These are phyloP conservation scores for Pseudocercospora musae DNA, from an alignment of 2,329 filamentous ascomycete genomes.

Conservation along the genomic window DNA sequence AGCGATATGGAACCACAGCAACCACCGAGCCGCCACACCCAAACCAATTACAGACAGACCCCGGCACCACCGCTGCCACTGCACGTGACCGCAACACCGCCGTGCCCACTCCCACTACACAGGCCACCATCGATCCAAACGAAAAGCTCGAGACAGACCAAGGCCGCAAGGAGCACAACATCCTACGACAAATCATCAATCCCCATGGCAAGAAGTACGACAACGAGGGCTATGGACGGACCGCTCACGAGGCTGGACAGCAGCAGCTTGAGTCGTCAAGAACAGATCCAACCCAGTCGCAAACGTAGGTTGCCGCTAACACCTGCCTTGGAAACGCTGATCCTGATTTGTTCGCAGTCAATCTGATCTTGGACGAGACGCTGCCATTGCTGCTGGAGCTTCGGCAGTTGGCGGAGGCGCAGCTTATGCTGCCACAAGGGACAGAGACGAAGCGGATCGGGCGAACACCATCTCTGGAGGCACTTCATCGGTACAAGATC, in stretches of 20 bases:
- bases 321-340: neutral
- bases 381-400: slow-evolving; percentile 30
- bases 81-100: slow-evolving; percentile 4
- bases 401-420: slow-evolving; percentile 19
- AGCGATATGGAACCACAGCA: slow-evolving; percentile 17
- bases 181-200: slow-evolving; percentile 25
- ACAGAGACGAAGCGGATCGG: neutral
- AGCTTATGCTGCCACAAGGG: slow-evolving; percentile 11
- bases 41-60: slow-evolving; percentile 9
- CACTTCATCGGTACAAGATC: neutral
- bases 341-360: neutral
- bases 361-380: slow-evolving; percentile 13
- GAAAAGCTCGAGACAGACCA: slow-evolving; percentile 11
- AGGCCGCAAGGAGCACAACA: slow-evolving; percentile 17
- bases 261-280: neutral
- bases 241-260: slow-evolving; percentile 13
- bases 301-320: neutral
- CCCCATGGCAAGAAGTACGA: slow-evolving; percentile 28
- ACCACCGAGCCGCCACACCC: slow-evolving; percentile 8
- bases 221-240: slow-evolving; percentile 21
- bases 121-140: slow-evolving; percentile 5
- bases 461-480: slow-evolving; percentile 1
- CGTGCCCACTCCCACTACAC: neutral
- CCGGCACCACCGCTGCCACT: slow-evolving; percentile 9
- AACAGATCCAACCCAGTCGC: neutral